Base-by-base conservation (phyloP, 2,329 filamentous ascomycete genomes). In the Cladophialophora exuberans region DNA sequence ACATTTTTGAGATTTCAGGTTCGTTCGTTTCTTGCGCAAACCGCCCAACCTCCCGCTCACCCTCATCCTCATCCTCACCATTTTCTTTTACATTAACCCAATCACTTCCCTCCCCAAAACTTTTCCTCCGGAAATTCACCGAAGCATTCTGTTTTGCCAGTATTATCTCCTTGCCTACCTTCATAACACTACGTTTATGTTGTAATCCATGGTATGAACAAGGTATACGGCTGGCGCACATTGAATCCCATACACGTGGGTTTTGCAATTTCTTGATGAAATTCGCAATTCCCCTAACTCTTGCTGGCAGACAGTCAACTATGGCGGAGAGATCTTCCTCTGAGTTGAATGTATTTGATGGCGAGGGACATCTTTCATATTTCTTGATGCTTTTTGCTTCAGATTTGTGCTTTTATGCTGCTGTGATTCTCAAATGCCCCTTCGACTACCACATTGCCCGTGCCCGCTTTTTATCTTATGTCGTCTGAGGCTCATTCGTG, bases 221-320 rank as follows among this genome's bases (percentile, higher is more conserved):
- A 90, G 90, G 87, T 96, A 96, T 85, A 96, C 88, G 85, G 84
- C 83, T 92, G 83, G 90, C 90, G 89, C 81, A 96, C 80, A 96
- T 74, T 67, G 81, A 94, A 75, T 68, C 70, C 66, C 26, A 15
- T 33, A 17, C 48, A 52, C 55, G 50, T n/a, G n/a, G n/a, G n/a
- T n/a, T n/a, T n/a, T n/a, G n/a, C n/a, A n/a, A n/a, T n/a, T n/a
- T n/a, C n/a, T n/a, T n/a, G n/a, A n/a, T n/a, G n/a, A n/a, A n/a
- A n/a, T n/a, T n/a, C n/a, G n/a, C n/a, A n/a, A n/a, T n/a, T n/a
- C n/a, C n/a, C n/a, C 77, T 74, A 74, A 73, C 69, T 81, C 87
- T 91, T 79, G 79, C 86, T 86, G 85, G 88, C 89, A 93, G 88
- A 93, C 85, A 86, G 84, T 83, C 82, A 71, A 78, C 75, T 78